phyloP scores from a whole-genome alignment of 2,329 filamentous ascomycete genomes.

The Trichoderma asperellum region DNA sequence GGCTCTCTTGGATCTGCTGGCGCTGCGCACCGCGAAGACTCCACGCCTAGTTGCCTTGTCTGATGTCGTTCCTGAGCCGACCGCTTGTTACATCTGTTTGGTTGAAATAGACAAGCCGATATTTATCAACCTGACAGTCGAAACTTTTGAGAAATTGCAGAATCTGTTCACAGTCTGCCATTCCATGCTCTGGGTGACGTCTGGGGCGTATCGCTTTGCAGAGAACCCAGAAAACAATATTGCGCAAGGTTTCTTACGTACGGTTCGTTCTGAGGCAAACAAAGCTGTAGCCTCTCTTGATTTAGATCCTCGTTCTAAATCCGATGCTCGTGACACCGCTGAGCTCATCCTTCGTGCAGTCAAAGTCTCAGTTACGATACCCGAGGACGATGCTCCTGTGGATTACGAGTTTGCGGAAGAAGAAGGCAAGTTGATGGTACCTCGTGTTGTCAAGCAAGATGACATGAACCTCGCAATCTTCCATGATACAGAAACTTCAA shows the following conservation, averaged over 20 bases:
- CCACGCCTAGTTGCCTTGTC: conserved; percentile 33
- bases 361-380: conserved; percentile 32
- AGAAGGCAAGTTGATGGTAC: conserved; percentile 37
- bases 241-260: conserved; percentile 50
- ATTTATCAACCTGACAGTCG: conserved; percentile 45
- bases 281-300: conserved; percentile 52
- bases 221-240: conserved; percentile 48
- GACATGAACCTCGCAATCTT: conserved; percentile 38
- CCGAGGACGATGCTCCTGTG: conserved; percentile 31
- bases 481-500: conserved; percentile 34
- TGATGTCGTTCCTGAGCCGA: conserved; percentile 28
- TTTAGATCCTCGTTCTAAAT: conserved; percentile 45
- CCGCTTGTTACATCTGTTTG: conserved; percentile 45
- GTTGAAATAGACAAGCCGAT: conserved; percentile 51
- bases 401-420: conserved; percentile 41
- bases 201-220: conserved; percentile 45
- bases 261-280: conserved; percentile 51
- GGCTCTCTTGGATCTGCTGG: conserved; percentile 33
- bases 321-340: conserved; percentile 38
- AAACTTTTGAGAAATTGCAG: conserved; percentile 46
- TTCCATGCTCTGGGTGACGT: conserved; percentile 47
- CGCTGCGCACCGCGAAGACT: conserved; percentile 32
- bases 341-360: conserved; percentile 40
- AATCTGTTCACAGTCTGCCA: conserved; percentile 42
- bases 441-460: conserved; percentile 36